A percentile compares a stretch with the other conserved stretches of the same genome.
Conservation (phyloP, 2,329 filamentous ascomycete species). For the Coniochaeta prunicola region DNA sequence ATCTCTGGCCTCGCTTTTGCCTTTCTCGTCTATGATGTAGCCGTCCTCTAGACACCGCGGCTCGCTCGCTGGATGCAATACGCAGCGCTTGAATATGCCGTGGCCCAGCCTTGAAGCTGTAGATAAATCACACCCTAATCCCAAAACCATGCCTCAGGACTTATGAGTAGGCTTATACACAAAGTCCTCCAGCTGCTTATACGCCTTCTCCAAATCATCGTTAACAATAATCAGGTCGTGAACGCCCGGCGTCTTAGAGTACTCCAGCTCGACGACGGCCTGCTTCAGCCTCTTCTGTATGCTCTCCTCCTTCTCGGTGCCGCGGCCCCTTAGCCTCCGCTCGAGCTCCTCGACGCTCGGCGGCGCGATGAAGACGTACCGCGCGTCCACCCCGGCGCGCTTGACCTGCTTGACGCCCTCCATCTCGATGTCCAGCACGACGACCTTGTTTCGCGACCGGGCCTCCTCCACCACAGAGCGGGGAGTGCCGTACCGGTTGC, state of each 20-base stretch:
- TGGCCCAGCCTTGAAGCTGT: neutral
- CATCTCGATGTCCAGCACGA: constrained; percentile 95
- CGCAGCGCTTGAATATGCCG: neutral
- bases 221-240: constrained; percentile 31
- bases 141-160: constrained; percentile 2
- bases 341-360: constrained; percentile 71
- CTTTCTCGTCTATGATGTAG: neutral
- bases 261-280: constrained; percentile 69
- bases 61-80: neutral
- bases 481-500: constrained; percentile 82
- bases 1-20: neutral
- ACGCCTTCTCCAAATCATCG: constrained; percentile 38
- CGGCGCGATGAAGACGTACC: constrained; percentile 80
- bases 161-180: constrained; percentile 28
- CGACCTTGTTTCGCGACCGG: constrained; percentile 61
- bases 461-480: constrained; percentile 72
- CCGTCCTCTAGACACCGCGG: neutral
- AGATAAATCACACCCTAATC: constrained; percentile 14
- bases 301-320: constrained; percentile 70
- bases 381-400: constrained; percentile 62
- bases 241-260: constrained; percentile 57
- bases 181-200: constrained; percentile 43
- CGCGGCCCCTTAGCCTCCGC: constrained; percentile 62
- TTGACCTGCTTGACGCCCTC: constrained; percentile 96
- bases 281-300: constrained; percentile 63